Percentiles rank a stretch among this genome's conserved stretches.
Evolutionary conservation across 139 green algal genomes (phyloP).

Genomic region (Coelastrella sp.): DNA sequence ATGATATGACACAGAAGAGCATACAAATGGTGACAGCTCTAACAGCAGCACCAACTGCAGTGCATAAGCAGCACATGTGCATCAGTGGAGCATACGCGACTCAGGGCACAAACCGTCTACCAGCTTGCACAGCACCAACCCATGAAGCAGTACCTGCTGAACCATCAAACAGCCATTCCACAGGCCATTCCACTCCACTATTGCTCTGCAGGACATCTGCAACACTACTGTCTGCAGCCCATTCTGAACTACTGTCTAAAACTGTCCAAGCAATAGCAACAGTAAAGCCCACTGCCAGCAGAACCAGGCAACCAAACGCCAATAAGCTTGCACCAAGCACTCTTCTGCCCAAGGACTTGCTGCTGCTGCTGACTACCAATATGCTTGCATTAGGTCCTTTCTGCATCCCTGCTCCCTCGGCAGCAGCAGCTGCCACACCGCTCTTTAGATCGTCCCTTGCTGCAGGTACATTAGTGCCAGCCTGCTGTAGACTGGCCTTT

Average conservation of each 20-base stretch:
- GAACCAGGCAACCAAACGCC: not conserved
- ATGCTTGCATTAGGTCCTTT: not conserved
- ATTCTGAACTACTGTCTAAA: not conserved
- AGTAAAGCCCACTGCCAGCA: conserved; percentile 5
- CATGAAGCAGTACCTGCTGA: not conserved
- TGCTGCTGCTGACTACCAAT: not conserved
- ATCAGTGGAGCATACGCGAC: no score
- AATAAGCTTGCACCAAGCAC: not conserved
- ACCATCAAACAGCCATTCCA: conserved; percentile 6
- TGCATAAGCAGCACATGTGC: no score
- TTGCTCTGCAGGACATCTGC: not conserved
- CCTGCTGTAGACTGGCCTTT: not conserved
- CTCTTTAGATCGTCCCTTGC: not conserved
- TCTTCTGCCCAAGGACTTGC: not conserved
- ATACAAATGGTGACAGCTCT: no score
- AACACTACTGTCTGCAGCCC: not conserved
- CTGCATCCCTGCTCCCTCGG: not conserved
- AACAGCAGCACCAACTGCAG: no score
- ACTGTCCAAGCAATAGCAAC: conserved; percentile 5
- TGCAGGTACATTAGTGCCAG: not conserved
- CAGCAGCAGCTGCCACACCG: not conserved
- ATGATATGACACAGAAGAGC: no score
- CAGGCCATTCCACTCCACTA: not conserved
- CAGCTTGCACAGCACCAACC: not conserved
- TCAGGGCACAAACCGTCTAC: conserved; percentile 2